Evolutionary conservation across 352 stramenopile genomes (phyloP).

Genomic region (Phytopythium montanum): DNA sequence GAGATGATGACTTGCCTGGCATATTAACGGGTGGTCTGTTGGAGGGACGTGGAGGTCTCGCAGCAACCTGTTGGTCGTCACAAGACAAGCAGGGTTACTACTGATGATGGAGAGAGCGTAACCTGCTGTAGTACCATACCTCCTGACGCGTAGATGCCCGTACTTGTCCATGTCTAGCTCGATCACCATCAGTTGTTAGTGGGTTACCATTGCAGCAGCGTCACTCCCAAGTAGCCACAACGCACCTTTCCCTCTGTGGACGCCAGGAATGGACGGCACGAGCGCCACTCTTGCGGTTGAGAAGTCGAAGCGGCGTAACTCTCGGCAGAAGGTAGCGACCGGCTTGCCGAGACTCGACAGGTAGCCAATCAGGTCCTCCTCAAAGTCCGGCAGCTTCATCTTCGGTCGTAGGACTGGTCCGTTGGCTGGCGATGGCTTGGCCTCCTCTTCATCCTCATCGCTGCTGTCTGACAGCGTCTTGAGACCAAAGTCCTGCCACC

Average conservation of each 20-base stretch:
- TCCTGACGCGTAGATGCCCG: constrained; percentile 67
- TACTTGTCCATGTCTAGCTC: constrained; percentile 77
- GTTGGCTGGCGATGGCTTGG: background rate
- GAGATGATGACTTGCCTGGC: constrained; percentile 36
- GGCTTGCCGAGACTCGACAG: constrained; percentile 41
- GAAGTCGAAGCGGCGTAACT: constrained; percentile 63
- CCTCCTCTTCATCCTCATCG: constrained; percentile 14
- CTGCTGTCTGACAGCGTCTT: constrained; percentile 38
- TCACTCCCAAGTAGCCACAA: background rate
- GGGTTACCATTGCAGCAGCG: background rate
- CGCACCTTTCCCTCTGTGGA: constrained; percentile 64
- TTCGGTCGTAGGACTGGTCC: background rate
- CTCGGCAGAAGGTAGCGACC: constrained; percentile 43
- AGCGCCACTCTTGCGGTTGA: constrained; percentile 48
- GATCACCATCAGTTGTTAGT: background rate
- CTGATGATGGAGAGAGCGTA: background rate
- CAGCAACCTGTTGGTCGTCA: constrained; percentile 33
- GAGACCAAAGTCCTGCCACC: constrained; percentile 78
- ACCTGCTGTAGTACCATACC: constrained; percentile 20
- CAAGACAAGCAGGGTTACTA: background rate
- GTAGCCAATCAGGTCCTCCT: constrained; percentile 61
- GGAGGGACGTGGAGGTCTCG: constrained; percentile 37
- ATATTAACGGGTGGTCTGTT: constrained; percentile 67
- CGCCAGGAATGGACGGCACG: constrained; percentile 63
- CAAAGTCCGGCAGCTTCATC: constrained; percentile 33